Evolutionary conservation across 192 early-diverging fungal genomes (phyloP), one percentile per base, ranked within the genome.

Genomic region (Coemansia sp.): DNA sequence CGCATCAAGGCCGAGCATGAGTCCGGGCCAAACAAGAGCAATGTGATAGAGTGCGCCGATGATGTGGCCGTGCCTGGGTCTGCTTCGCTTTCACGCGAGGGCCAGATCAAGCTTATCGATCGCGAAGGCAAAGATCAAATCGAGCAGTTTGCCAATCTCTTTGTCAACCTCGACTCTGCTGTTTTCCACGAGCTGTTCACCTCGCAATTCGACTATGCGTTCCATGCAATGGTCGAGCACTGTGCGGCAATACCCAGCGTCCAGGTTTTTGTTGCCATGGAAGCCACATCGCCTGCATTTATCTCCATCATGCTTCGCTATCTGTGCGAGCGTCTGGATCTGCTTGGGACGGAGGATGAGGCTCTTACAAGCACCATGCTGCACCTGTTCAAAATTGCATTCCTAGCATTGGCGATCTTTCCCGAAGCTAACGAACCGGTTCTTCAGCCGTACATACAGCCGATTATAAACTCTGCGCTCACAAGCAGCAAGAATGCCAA

Each of bases 161-260:
- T 97, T 72, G 88, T 90, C 10, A 75, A 83, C 40, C 71, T 97
- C 13, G 94, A 98, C 63, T 91, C 94, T 5, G 87, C 92, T 5
- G 87, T 94, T 3, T 98, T 96, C 75, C 96, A 98, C 72, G 96
- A 99, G 74, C 90, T 97, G n/a, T 94, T 97, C 67, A 84, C 91
- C 7, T 90, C 92, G 11, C 92, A 98, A 72, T 90, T 98, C 59
- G 89, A 86, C 10, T 92, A 85, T 62, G 86, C 96, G 7, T 95
- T 97, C 70, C 89, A 95, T 6, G 86, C 90, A 20, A 94, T 93
- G 68, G 65, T 96, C 22, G 77, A 85, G 58, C 91, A 97, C 69
- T 85, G 85, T 12, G 85, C 90, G 16, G 85, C 95, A 10, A 74
- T 96, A 7, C 88, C 91, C 51, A 86, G 96, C 39, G 90, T 95